phyloP scores from a whole-genome alignment of 2,329 filamentous ascomycete genomes.

The Cadophora malorum region DNA sequence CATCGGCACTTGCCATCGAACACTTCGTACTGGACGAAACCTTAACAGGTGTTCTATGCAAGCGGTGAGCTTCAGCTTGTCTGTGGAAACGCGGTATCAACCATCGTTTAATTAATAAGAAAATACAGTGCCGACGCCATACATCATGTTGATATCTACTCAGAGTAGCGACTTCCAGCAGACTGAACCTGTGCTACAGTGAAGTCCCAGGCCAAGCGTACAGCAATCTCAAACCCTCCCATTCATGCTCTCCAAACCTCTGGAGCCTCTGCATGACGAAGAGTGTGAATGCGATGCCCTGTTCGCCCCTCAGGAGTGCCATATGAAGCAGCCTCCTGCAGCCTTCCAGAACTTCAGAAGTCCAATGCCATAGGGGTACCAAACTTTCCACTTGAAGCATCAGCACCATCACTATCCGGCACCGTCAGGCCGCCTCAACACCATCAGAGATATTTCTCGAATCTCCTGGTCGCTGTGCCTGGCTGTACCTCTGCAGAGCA shows the following conservation, averaged over 20 bases:
- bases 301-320: slow-evolving; percentile 13
- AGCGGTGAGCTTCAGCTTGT: neutral
- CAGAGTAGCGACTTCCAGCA: neutral
- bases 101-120: neutral
- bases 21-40: neutral
- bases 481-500: slow-evolving; percentile 10
- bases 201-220: neutral
- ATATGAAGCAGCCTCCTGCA: slow-evolving; percentile 10
- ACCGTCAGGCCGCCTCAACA: neutral
- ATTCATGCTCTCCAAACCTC: slow-evolving; percentile 4
- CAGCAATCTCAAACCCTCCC: slow-evolving; percentile 14
- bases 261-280: neutral
- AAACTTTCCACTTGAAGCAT: slow-evolving; percentile 1
- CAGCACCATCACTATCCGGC: neutral
- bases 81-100: neutral
- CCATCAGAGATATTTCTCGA: slow-evolving; percentile 6
- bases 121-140: slow-evolving; percentile 7
- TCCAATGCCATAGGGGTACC: slow-evolving; percentile 5
- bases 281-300: neutral
- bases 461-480: slow-evolving; percentile 19
- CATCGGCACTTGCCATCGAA: neutral
- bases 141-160: neutral
- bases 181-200: neutral
- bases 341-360: neutral
- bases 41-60: slow-evolving; percentile 6